These are phyloP conservation scores for Emiliania huxleyi DNA, from an alignment of 78 protist species.

Conservation along the genomic window DNA sequence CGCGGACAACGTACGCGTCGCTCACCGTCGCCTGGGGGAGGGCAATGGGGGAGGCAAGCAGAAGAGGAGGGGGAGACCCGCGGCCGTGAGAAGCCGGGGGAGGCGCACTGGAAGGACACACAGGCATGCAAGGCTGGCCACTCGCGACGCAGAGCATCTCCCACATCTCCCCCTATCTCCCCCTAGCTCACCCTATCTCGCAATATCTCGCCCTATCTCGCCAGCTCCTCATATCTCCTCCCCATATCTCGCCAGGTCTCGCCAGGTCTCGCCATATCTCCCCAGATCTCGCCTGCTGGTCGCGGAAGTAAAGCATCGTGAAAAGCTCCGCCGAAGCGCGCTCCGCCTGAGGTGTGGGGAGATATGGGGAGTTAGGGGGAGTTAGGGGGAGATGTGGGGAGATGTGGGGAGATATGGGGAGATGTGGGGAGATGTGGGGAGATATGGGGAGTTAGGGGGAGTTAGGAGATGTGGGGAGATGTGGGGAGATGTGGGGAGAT, in stretches of 20 bases:
- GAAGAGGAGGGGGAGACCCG: neutral
- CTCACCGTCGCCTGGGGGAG: neutral
- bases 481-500: neutral
- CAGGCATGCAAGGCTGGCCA: too few species aligned
- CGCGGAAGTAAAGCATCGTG: constrained; percentile 74
- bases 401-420: constrained; percentile 49
- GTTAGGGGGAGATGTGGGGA: too few species aligned
- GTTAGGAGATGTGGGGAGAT: neutral
- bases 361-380: too few species aligned
- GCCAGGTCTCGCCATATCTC: too few species aligned
- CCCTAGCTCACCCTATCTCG: too few species aligned
- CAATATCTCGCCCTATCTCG: too few species aligned
- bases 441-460: neutral
- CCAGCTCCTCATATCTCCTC: too few species aligned
- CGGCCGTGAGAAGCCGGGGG: neutral
- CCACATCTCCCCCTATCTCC: too few species aligned
- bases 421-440: neutral
- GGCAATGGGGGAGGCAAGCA: neutral
- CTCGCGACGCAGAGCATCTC: too few species aligned
- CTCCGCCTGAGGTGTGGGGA: constrained; percentile 77
- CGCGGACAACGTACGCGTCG: neutral
- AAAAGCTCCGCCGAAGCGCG: constrained; percentile 74
- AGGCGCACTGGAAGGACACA: neutral
- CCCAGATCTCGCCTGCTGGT: neutral
- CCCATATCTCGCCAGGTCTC: too few species aligned